Evolutionary conservation across 495 filamentous ascomycete species (phyloP), one percentile per base, ranked within the genome.

Genomic region (Talaromyces stipitatus): DNA sequence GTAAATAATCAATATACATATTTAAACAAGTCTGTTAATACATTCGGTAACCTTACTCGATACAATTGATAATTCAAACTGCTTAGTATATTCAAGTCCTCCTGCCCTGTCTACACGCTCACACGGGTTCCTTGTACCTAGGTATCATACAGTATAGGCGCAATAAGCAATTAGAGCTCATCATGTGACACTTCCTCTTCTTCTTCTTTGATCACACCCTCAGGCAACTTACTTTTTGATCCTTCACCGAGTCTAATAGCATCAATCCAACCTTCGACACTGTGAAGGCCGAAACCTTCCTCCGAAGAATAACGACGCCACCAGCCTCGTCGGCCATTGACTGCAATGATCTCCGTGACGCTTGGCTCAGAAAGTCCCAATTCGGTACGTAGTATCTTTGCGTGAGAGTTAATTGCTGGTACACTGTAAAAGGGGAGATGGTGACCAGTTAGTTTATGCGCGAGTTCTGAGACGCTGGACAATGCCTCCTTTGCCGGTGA

Each of bases 261-360:
- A 67, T 98, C 94, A 59, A 97, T 79, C 91, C 91, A 97, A 54
- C 76, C 73, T 69, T 95, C 90, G 32, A 97, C 71, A 9, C 78
- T 77, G 29, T 77, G 76, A 28, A 79, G 65, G 10, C 75, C 77
- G 58, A 83, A 89, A 55, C 77, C 74, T 32, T 72, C 70, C 6
- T 64, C 71, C 4, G 75, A 72, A 32, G 78, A 72, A 62, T 86
- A 95, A 33, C 78, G 82, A 59, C 87, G 84, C 80, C 85, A 95
- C 95, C 94, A 97, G 22, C 83, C 83, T 32, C 91, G 78, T 61
- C 89, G 85, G 8, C 83, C 89, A 69, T 96, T 97, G 33, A 95
- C 63, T 9, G 90, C 91, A 32, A 97, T 73, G 33, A 97, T 65
- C 61, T 92, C 85, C 1, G 82, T 61, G 2, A 79, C 64, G 36